phyloP scores from a whole-genome alignment of 805 yeast genomes.

The Metschnikowia koreensis region DNA sequence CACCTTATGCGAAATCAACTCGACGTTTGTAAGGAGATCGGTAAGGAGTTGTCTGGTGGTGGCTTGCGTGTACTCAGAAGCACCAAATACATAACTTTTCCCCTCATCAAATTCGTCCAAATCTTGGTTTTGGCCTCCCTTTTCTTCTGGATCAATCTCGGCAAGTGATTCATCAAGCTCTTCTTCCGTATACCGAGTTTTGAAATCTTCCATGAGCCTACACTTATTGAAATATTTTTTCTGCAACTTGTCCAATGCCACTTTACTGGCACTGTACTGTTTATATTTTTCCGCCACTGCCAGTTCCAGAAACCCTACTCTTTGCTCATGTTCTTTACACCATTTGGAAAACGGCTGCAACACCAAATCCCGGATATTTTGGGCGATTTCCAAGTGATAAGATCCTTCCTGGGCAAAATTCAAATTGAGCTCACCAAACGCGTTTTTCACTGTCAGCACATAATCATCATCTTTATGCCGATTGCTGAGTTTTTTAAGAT shows the following conservation, averaged over 20 bases:
- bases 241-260: conserved; percentile 54
- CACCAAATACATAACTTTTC: conserved; percentile 31
- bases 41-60: conserved; percentile 34
- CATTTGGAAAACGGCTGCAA: conserved; percentile 70
- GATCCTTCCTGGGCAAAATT: conserved; percentile 59
- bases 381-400: conserved; percentile 59
- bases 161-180: conserved; percentile 28
- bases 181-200: conserved; percentile 46
- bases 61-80: conserved; percentile 26
- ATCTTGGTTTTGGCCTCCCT: conserved; percentile 3
- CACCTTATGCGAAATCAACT: conserved; percentile 54
- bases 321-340: conserved; percentile 68
- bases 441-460: conserved; percentile 62
- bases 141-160: conserved; percentile 3
- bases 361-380: conserved; percentile 57
- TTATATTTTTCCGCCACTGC: conserved; percentile 50
- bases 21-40: conserved; percentile 42
- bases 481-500: conserved; percentile 42
- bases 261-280: conserved; percentile 47
- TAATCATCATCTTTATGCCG: conserved; percentile 48
- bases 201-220: conserved; percentile 66
- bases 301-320: conserved; percentile 61
- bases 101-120: conserved; percentile 24
- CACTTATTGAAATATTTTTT: conserved; percentile 76
- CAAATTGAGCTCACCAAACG: conserved; percentile 55